Conservation (phyloP, 2,329 filamentous ascomycete genomes). For the Teratosphaeria pseudoeucalypti region DNA sequence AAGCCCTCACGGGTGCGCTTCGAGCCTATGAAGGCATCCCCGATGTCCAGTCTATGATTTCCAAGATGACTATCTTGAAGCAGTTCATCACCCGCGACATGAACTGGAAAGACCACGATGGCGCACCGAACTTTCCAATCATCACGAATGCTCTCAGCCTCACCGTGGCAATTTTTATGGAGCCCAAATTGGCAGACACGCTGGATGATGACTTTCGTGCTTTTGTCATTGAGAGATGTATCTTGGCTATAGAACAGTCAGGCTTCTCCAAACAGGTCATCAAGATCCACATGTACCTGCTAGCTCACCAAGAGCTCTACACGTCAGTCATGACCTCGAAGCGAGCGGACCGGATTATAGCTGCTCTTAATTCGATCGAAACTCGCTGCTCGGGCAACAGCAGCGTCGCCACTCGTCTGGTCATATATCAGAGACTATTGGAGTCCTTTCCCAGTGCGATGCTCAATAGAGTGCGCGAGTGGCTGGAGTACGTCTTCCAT, state of each 20-base stretch:
- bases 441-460: slow-evolving; percentile 62
- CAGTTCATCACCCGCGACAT: slow-evolving; percentile 81
- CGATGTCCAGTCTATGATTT: slow-evolving; percentile 58
- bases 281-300: slow-evolving; percentile 68
- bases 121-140: slow-evolving; percentile 54
- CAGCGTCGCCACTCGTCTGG: slow-evolving; percentile 64
- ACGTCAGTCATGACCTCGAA: slow-evolving; percentile 62
- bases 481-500: slow-evolving; percentile 72
- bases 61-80: slow-evolving; percentile 66
- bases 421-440: slow-evolving; percentile 69
- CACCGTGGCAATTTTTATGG: slow-evolving; percentile 65
- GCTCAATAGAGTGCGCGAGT: slow-evolving; percentile 57
- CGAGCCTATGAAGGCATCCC: slow-evolving; percentile 76
- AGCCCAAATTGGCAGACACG: slow-evolving; percentile 57
- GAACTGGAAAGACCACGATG: slow-evolving; percentile 43
- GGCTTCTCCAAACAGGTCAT: slow-evolving; percentile 64
- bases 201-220: slow-evolving; percentile 68
- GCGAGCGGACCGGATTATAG: slow-evolving; percentile 60
- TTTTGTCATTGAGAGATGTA: slow-evolving; percentile 72
- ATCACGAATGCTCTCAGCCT: slow-evolving; percentile 69
- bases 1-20: slow-evolving; percentile 63
- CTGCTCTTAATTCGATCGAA: slow-evolving; percentile 61
- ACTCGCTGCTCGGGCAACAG: slow-evolving; percentile 68
- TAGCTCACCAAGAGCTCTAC: slow-evolving; percentile 71
- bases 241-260: slow-evolving; percentile 59